Percentiles rank a stretch among this genome's conserved stretches.
Evolutionary conservation across 1,284 basidiomycete genomes (phyloP).

Genomic region (Wallemia ichthyophaga): DNA sequence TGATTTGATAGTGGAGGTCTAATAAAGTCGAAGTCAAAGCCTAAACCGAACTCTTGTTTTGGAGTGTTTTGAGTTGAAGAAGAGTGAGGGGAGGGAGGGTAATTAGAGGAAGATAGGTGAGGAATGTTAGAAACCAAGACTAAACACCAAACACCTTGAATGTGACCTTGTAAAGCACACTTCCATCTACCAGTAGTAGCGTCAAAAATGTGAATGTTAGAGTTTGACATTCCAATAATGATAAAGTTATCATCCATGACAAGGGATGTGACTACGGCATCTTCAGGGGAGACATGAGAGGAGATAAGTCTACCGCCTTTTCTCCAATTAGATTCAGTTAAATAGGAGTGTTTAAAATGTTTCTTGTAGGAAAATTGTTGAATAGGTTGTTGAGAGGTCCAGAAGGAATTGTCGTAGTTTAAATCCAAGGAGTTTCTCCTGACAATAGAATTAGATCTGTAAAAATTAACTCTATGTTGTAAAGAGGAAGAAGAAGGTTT

Average conservation of each 20-base stretch:
- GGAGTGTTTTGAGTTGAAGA: neutral
- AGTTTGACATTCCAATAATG: slow-evolving; percentile 66
- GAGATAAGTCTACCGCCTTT: slow-evolving; percentile 45
- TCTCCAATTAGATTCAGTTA: slow-evolving; percentile 50
- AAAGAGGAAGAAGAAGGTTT: slow-evolving; percentile 6
- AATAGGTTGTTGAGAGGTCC: slow-evolving; percentile 5
- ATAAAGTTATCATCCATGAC: slow-evolving; percentile 62
- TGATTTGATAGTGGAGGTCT: neutral
- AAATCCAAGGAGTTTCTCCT: neutral
- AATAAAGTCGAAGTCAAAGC: neutral
- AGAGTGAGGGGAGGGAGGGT: neutral
- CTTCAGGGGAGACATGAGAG: slow-evolving; percentile 37
- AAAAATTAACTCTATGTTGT: neutral
- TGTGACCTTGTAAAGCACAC: slow-evolving; percentile 54
- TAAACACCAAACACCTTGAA: slow-evolving; percentile 72
- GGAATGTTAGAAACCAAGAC: slow-evolving; percentile 24
- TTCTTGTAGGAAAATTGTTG: slow-evolving; percentile 26
- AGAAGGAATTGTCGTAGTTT: neutral
- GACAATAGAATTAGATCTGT: slow-evolving; percentile 1
- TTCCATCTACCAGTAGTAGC: slow-evolving; percentile 44
- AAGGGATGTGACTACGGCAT: slow-evolving; percentile 54
- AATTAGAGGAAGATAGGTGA: neutral
- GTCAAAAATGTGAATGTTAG: slow-evolving; percentile 62
- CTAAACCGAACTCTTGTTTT: neutral
- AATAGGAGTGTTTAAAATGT: slow-evolving; percentile 28